Percentiles rank a stretch among this genome's conserved stretches.
Conservation (phyloP, 2,329 filamentous ascomycete species). For the Colletotrichum eremochloae region DNA sequence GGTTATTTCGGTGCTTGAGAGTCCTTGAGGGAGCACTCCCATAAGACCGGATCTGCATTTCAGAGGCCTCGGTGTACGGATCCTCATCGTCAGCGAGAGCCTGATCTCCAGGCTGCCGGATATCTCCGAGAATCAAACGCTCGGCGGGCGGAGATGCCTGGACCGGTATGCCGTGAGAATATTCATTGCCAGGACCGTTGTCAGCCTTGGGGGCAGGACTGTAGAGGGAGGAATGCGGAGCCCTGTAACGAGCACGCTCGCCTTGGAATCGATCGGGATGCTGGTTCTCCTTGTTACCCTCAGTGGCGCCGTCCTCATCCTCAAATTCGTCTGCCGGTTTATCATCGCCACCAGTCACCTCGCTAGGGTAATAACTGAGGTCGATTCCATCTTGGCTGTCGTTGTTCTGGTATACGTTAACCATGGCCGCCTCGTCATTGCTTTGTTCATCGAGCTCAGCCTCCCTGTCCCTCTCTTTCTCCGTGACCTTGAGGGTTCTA, state of each 20-base stretch:
- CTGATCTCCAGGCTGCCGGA: background rate
- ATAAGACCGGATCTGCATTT: background rate
- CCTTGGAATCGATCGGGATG: background rate
- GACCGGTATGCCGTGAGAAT: background rate
- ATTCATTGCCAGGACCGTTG: background rate
- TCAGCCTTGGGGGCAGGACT: background rate
- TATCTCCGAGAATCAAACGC: background rate
- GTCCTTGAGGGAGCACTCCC: background rate
- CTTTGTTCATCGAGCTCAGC: background rate
- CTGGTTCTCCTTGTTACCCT: slow-evolving; percentile 8
- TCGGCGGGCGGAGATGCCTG: background rate
- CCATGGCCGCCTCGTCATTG: background rate
- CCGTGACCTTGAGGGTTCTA: slow-evolving; percentile 22
- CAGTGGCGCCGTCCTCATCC: background rate
- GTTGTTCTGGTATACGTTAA: background rate
- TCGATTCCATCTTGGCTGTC: background rate
- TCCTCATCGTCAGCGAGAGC: background rate
- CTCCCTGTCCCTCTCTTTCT: slow-evolving; percentile 1
- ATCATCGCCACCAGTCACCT: slow-evolving; percentile 10
- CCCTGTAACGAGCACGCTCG: background rate
- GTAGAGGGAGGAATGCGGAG: background rate
- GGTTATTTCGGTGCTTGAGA: background rate
- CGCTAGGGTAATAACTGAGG: background rate
- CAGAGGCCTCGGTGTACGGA: background rate
- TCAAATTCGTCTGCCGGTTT: background rate